Conservation (phyloP, 179 eudicot species). For the Camellia oleifera region DNA sequence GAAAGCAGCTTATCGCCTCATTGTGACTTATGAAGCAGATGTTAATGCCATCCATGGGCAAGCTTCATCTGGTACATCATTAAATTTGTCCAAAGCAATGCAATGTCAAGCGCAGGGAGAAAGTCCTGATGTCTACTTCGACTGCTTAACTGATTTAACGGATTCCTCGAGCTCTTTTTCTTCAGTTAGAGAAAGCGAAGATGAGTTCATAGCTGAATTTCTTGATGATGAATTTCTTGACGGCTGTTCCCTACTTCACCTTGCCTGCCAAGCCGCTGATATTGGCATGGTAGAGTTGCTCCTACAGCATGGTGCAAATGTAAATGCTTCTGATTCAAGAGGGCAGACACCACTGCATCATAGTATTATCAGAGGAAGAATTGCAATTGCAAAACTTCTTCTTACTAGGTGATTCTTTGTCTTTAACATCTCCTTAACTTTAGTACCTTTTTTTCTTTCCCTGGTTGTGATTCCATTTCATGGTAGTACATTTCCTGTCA, state of each 20-base stretch:
- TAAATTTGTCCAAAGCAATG: constrained; percentile 30
- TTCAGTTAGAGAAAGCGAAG: constrained; percentile 36
- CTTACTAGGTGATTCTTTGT: constrained; percentile 49
- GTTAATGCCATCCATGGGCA: constrained; percentile 47
- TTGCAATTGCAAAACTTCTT: constrained; percentile 60
- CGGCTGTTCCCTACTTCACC: constrained; percentile 76
- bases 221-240: constrained; percentile 56
- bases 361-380: constrained; percentile 48
- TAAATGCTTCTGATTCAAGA: constrained; percentile 56
- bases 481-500: not conserved
- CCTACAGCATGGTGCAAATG: constrained; percentile 74
- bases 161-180: constrained; percentile 37
- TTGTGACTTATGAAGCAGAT: constrained; percentile 63
- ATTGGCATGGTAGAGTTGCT: constrained; percentile 90
- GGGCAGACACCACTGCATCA: constrained; percentile 85
- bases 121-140: constrained; percentile 30
- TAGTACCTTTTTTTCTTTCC: not conserved
- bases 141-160: constrained; percentile 31
- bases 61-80: constrained; percentile 6
- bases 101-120: constrained; percentile 32
- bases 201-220: constrained; percentile 34
- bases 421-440: not conserved
- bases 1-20: constrained; percentile 75
- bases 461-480: not conserved
- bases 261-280: constrained; percentile 80